Evolutionary conservation across 1,284 basidiomycete genomes (phyloP).

Genomic region (Cystobasidiaceae sp.): DNA sequence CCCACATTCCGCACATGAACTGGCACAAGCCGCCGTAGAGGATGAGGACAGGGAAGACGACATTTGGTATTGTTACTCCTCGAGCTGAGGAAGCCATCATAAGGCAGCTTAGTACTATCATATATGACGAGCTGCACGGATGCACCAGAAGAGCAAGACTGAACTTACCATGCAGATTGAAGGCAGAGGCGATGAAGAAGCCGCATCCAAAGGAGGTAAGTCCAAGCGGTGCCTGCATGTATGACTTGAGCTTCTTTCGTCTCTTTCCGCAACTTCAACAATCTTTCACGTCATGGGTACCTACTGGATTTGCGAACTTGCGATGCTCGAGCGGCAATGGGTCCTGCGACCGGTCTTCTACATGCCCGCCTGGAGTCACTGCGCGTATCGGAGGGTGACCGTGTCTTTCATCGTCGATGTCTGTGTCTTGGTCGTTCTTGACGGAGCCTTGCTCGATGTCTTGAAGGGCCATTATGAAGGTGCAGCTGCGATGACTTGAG

Average conservation of each 20-base stretch:
- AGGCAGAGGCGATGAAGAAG: constrained; percentile 3
- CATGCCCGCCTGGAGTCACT: background rate
- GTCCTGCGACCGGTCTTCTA: background rate
- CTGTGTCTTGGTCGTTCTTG: background rate
- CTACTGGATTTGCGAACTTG: background rate
- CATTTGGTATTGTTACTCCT: constrained; percentile 12
- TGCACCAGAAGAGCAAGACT: too few relatives aligned
- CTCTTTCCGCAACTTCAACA: too few relatives aligned
- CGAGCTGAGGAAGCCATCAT: too few relatives aligned
- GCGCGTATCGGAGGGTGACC: background rate
- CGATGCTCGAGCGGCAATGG: background rate
- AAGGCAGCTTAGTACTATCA: too few relatives aligned
- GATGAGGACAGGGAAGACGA: constrained; percentile 3
- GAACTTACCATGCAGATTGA: constrained; percentile 12
- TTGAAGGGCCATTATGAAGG: too few relatives aligned
- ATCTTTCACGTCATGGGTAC: background rate
- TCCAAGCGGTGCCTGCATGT: constrained; percentile 14
- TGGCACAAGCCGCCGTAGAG: constrained; percentile 31
- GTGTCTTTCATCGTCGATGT: background rate
- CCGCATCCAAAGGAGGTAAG: constrained; percentile 6
- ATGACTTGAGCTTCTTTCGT: too few relatives aligned
- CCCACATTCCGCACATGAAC: constrained; percentile 22
- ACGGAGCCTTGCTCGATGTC: background rate
- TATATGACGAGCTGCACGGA: too few relatives aligned
- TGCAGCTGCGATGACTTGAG: too few relatives aligned